Evolutionary conservation across 1,284 basidiomycete genomes (phyloP), one percentile per base, ranked within the genome.

Genomic region (Microbotryomycetes sp.): DNA sequence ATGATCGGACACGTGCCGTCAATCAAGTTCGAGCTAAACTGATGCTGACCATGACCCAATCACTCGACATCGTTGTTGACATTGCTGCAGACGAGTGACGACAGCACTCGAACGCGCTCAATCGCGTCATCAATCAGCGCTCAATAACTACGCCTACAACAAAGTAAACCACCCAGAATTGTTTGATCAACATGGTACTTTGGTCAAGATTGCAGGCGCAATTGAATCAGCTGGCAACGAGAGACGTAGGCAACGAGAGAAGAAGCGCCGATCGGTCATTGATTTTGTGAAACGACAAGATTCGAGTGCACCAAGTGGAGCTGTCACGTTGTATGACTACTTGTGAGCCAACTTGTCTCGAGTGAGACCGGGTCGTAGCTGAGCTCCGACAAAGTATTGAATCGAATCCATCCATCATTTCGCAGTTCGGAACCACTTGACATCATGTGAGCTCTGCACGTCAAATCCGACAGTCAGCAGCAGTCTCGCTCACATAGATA

Each of bases 361-460:
- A 9, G 19, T 19, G 36, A 19, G 36, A 12, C 36, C 19, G 9
- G 9, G 36, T 9, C 36, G 12, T 42, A 42, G 9, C 12, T 19
- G 19, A 42, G 36, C 12, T 26, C 12, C 12, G 45, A 22, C 46
- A 26, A 6, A 19, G 15, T 54, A 31, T 9, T 4, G 53, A 15
- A n/a, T 25, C 42, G 30, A 29, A n/a, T 14, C 23, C 51, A 22
- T 19, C 16, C 19, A 3, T 12, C 6, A 6, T 6, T n/a, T 2
- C 26, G 12, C 26, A 60, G 59, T 45, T 52, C 48, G 3, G 50
- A 51, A 16, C 61, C 61, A 4, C 57, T 62, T 30, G 61, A 62
- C 16, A 54, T 62, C 19, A 62, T 62, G 61, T 62, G 7, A 25
- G 54, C 50, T 2, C 50, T 19, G 50, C 25, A 29, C 26, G 7